Base-by-base conservation (phyloP, 2,329 filamentous ascomycete genomes). In the Apiospora sp. region DNA sequence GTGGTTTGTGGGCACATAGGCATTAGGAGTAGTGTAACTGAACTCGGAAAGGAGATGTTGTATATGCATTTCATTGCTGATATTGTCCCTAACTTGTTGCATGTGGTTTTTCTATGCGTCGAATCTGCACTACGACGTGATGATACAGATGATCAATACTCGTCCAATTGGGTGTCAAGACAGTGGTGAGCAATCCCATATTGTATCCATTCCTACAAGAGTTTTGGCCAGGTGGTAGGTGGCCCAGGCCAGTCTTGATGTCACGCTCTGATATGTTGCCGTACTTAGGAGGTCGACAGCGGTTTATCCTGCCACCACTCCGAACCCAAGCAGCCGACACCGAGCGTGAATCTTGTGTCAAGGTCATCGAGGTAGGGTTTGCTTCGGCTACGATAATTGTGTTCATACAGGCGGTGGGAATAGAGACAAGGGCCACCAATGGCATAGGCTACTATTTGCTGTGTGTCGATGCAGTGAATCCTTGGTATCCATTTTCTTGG, bases 1-100 rank as follows among this genome's bases (percentile, higher is more conserved):
- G 34, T n/a, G 58, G 58, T 64, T 64, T 64, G 58, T 41, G 58
- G 58, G 30, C 58, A 64, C 58, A 64, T 64, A 64, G 14, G 19
- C 46, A 49, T 41, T 64, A 64, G 58, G 58, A 34, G 41, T 41
- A 64, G 58, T 64, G 58, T 41, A 64, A 64, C 58, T 41, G 58
- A 64, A 64, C 12, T 37, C 58, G 58, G 58, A 64, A 41, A 41
- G 58, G 58, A 58, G 30, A 64, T 41, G 58, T 64, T 64, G 34
- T 41, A 64, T 64, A 64, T 64, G 58, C 58, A 64, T 41, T 24
- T 64, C 30, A n/a, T 24, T 64, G 3, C 16, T 61, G 30, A 41
- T 37, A 5, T 41, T 61, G 16, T 3, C 27, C 30, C 3, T 4
- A 30, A 22, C 2, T 34, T 10, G 22, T 16, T 16, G 5, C 54